A percentile compares a stretch with the other conserved stretches of the same genome.
Evolutionary conservation across 2,329 filamentous ascomycete species (phyloP).

Genomic region (Phialocephala subalpina): DNA sequence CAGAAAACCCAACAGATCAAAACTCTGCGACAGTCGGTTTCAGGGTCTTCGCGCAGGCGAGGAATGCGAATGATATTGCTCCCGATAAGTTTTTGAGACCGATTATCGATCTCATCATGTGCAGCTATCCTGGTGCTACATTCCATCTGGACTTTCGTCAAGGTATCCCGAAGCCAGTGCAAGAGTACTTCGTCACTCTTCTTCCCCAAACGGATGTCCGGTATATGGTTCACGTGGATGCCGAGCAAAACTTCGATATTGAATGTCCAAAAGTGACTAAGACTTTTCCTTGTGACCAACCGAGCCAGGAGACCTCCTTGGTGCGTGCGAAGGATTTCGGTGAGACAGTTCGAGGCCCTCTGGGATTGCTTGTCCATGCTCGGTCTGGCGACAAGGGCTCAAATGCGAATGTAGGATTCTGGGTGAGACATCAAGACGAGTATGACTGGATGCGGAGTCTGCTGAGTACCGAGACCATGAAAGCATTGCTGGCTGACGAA

Average conservation of each 20-base stretch:
- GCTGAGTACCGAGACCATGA: slow-evolving; percentile 37
- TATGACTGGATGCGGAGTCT: slow-evolving; percentile 48
- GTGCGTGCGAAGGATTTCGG: slow-evolving; percentile 36
- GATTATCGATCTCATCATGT: slow-evolving; percentile 51
- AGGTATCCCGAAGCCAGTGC: slow-evolving; percentile 43
- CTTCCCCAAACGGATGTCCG: slow-evolving; percentile 37
- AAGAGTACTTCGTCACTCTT: slow-evolving; percentile 42
- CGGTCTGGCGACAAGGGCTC: slow-evolving; percentile 50
- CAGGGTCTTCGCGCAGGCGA: slow-evolving; percentile 56
- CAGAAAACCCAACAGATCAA: slow-evolving; percentile 51
- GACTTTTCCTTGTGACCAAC: slow-evolving; percentile 25
- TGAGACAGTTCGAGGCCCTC: slow-evolving; percentile 34
- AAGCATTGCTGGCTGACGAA: slow-evolving; percentile 36
- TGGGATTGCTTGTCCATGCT: slow-evolving; percentile 46
- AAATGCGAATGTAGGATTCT: slow-evolving; percentile 50
- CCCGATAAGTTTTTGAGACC: slow-evolving; percentile 49
- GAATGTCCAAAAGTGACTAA: slow-evolving; percentile 25
- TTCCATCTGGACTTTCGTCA: slow-evolving; percentile 50
- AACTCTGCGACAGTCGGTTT: slow-evolving; percentile 58
- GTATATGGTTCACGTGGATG: slow-evolving; percentile 34
- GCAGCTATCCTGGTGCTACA: slow-evolving; percentile 51
- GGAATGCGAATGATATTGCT: slow-evolving; percentile 42
- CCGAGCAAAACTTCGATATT: slow-evolving; percentile 39
- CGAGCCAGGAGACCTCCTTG: slow-evolving; percentile 28
- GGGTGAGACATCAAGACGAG: slow-evolving; percentile 48